Percentiles rank a stretch among this genome's conserved stretches.
Evolutionary conservation across 352 stramenopile species (phyloP).

Genomic region (Albugo laibachii): DNA sequence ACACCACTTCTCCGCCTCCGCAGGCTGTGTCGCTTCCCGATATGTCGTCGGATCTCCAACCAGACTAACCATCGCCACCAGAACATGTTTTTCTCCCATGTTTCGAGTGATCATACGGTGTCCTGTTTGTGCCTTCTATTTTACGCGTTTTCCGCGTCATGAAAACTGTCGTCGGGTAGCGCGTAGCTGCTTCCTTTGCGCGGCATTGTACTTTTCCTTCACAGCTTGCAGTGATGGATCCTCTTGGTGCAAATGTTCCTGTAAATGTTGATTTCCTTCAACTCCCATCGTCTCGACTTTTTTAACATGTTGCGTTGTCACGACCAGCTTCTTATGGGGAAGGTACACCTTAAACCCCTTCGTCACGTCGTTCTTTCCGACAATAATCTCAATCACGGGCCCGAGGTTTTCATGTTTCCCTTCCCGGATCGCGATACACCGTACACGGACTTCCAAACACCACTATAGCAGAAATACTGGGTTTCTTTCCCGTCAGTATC

Average conservation of each 20-base stretch:
- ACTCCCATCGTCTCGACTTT: constrained; percentile 1
- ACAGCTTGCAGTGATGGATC: too few relatives aligned
- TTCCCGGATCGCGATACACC: constrained; percentile 1
- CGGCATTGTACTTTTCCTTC: too few relatives aligned
- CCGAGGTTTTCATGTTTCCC: background rate
- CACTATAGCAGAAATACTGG: background rate
- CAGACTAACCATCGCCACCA: background rate
- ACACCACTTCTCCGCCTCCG: background rate
- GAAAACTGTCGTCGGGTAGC: too few relatives aligned
- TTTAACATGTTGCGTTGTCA: background rate
- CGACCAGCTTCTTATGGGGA: background rate
- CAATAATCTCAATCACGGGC: background rate
- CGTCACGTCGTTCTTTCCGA: background rate
- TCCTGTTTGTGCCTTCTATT: too few relatives aligned
- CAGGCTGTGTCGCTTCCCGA: constrained; percentile 1
- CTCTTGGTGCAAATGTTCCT: too few relatives aligned
- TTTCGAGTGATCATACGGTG: too few relatives aligned
- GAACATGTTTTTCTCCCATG: too few relatives aligned
- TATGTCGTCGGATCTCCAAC: constrained; percentile 8
- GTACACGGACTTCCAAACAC: constrained; percentile 2
- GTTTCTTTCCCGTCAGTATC: background rate
- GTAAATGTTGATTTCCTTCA: too few relatives aligned
- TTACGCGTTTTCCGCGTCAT: too few relatives aligned
- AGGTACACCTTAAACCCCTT: background rate
- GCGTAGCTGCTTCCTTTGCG: too few relatives aligned